These are phyloP conservation scores for Wilhelminamyces savonicus DNA, from an alignment of 805 yeast genomes.

Conservation along the genomic window DNA sequence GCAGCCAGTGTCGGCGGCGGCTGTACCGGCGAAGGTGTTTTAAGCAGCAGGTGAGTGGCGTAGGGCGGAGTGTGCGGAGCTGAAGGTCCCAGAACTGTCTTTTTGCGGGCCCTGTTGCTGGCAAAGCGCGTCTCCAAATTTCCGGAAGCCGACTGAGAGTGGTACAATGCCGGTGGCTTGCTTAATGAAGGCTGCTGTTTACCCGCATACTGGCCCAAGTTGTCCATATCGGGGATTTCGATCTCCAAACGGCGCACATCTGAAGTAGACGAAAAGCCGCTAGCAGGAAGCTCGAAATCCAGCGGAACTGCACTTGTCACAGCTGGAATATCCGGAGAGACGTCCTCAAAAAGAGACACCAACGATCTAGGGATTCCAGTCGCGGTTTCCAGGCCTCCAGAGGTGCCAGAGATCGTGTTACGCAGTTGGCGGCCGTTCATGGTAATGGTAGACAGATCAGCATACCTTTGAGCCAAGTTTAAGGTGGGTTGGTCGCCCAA, in stretches of 20 bases:
- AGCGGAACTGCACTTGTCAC: neutral
- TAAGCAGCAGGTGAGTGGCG: slow-evolving; percentile 23
- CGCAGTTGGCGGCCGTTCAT: no score
- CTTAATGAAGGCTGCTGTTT: slow-evolving; percentile 23
- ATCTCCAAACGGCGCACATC: slow-evolving; percentile 43
- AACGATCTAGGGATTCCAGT: slow-evolving; percentile 11
- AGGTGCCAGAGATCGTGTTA: no score
- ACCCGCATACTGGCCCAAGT: no score
- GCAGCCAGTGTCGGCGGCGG: slow-evolving; percentile 17
- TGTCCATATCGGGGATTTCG: slow-evolving; percentile 67
- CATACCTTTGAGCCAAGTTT: slow-evolving; percentile 3
- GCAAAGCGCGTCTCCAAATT: slow-evolving; percentile 25
- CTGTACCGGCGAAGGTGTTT: slow-evolving; percentile 35
- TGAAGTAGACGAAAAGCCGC: no score
- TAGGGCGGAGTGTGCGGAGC: slow-evolving; percentile 37
- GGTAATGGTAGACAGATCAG: slow-evolving; percentile 7
- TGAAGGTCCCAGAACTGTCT: slow-evolving; percentile 22
- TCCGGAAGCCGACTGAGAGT: slow-evolving; percentile 39
- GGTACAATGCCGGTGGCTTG: slow-evolving; percentile 39
- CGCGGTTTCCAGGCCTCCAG: no score
- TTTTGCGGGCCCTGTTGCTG: slow-evolving; percentile 25
- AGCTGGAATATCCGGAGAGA: neutral
- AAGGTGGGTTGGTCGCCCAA: slow-evolving; percentile 17
- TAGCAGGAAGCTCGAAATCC: neutral
- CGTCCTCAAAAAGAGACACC: slow-evolving; percentile 10